phyloP scores from a whole-genome alignment of 768 basidiomycete genomes.

The Mycena alexandri region DNA sequence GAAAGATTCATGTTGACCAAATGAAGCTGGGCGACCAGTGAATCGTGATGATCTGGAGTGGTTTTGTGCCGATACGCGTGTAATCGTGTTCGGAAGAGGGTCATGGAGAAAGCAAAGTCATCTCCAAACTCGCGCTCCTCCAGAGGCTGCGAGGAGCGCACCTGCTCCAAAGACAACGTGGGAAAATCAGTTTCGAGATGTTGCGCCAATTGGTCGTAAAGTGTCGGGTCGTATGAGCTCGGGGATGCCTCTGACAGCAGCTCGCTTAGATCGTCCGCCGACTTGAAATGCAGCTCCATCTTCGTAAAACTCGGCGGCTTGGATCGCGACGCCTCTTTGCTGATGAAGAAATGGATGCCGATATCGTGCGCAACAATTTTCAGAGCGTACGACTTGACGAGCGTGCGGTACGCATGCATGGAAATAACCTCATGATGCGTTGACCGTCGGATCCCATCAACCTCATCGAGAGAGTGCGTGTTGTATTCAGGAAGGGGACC shows the following conservation, averaged over 20 bases:
- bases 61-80: constrained; percentile 59
- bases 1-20: constrained; percentile 92
- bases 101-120: constrained; percentile 78
- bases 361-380: constrained; percentile 84
- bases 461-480: constrained; percentile 59
- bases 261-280: constrained; percentile 74
- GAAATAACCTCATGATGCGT: constrained; percentile 72
- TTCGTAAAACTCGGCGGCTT: constrained; percentile 73
- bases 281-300: constrained; percentile 68
- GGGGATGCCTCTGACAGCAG: constrained; percentile 77
- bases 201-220: constrained; percentile 73
- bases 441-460: constrained; percentile 66
- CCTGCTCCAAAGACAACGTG: constrained; percentile 71
- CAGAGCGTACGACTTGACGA: constrained; percentile 80
- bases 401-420: constrained; percentile 74
- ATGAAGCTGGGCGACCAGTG: constrained; percentile 69
- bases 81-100: constrained; percentile 71
- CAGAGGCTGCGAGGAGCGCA: constrained; percentile 72
- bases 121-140: constrained; percentile 85
- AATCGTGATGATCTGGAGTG: constrained; percentile 58
- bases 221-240: constrained; percentile 76
- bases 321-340: constrained; percentile 49
- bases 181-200: constrained; percentile 66
- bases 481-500: constrained; percentile 81
- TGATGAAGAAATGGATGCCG: constrained; percentile 65